These are phyloP conservation scores for Angomonas deanei DNA, from an alignment of 208 protist genomes.

Conservation along the genomic window DNA sequence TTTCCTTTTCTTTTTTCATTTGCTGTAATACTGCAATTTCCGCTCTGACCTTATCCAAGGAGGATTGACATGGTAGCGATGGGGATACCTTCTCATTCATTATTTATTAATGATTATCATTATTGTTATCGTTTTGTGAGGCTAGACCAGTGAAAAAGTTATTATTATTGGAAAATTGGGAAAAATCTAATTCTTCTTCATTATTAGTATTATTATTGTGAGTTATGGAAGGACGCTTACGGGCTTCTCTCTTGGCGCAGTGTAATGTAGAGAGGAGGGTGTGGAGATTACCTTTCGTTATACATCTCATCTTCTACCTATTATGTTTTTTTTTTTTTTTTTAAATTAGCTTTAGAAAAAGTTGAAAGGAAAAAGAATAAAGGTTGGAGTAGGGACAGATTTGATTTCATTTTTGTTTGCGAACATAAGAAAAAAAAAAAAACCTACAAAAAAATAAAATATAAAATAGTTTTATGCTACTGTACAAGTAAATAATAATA, in stretches of 20 bases:
- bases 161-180: not conserved
- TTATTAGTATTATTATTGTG: not conserved
- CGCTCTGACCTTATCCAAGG: not conserved
- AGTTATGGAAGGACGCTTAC: no score
- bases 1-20: constrained; percentile 3
- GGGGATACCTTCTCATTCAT: no score
- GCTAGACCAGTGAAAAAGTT: not conserved
- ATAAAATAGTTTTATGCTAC: not conserved
- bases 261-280: no score
- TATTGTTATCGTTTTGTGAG: no score
- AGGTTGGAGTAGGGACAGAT: not conserved
- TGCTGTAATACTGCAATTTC: constrained; percentile 10
- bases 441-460: not conserved
- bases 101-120: no score
- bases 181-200: not conserved
- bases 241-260: no score
- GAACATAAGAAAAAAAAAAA: not conserved
- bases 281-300: no score
- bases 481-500: no score
- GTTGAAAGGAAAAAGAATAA: not conserved
- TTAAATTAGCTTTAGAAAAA: no score
- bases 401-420: not conserved
- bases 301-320: no score
- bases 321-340: no score
- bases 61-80: not conserved